These are phyloP conservation scores for Lachnellula hyalina DNA, from an alignment of 2,329 filamentous ascomycete species.

Conservation along the genomic window DNA sequence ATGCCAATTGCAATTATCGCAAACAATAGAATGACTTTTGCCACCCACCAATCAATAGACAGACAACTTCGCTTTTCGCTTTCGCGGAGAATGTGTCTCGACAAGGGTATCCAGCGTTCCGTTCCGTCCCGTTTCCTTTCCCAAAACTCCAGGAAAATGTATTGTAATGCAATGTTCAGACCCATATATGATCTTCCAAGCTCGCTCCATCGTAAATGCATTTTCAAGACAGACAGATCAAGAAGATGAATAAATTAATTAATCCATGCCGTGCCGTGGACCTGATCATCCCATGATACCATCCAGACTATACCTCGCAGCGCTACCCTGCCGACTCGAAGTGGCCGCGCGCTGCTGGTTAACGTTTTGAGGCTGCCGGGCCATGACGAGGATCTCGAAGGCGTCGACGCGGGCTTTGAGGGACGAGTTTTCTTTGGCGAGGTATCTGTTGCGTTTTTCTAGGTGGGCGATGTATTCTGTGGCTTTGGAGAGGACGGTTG, in stretches of 20 bases:
- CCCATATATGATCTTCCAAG: not conserved
- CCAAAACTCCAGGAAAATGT: not conserved
- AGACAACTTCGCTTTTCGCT: not conserved
- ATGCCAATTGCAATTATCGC: too few relatives aligned
- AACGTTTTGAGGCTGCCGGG: conserved; percentile 24
- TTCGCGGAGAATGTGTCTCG: not conserved
- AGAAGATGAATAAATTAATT: too few relatives aligned
- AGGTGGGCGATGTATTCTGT: conserved; percentile 94
- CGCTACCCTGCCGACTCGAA: not conserved
- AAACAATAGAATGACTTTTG: not conserved
- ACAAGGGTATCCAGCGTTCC: conserved; percentile 5
- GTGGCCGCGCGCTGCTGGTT: not conserved
- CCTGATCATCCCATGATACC: not conserved
- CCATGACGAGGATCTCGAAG: conserved; percentile 73
- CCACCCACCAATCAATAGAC: not conserved
- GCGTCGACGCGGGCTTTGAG: conserved; percentile 75
- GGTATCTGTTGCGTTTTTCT: conserved; percentile 78
- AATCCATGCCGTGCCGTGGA: too few relatives aligned
- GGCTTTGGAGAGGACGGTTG: conserved; percentile 73
- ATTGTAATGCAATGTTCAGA: not conserved
- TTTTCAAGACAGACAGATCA: too few relatives aligned
- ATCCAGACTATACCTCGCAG: not conserved
- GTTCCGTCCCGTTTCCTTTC: not conserved
- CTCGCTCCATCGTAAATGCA: too few relatives aligned
- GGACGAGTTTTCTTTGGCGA: conserved; percentile 73